phyloP scores from a whole-genome alignment of 2,329 filamentous ascomycete species.

The Phaeomoniella chlamydospora region DNA sequence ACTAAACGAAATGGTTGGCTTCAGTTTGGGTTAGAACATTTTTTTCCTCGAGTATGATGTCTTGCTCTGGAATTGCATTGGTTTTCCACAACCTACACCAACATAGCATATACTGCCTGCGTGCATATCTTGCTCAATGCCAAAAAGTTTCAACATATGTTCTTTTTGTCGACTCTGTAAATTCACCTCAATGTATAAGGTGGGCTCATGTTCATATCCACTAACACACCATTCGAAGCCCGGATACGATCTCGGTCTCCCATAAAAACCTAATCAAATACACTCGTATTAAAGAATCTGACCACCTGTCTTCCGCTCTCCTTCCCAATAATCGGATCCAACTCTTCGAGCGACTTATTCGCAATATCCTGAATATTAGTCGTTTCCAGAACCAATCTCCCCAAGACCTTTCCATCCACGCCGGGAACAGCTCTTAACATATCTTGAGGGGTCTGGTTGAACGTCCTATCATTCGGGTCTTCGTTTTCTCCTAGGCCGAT shows the following conservation, averaged over 20 bases:
- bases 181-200: no score
- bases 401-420: slow-evolving; percentile 64
- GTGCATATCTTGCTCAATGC: no score
- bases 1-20: no score
- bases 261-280: slow-evolving; percentile 39
- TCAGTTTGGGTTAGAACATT: no score
- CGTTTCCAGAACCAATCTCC: slow-evolving; percentile 54
- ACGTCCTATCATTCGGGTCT: slow-evolving; percentile 50
- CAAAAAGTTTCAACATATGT: no score
- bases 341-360: slow-evolving; percentile 63
- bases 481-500: slow-evolving; percentile 53
- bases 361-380: slow-evolving; percentile 70
- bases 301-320: slow-evolving; percentile 64
- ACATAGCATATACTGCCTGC: no score
- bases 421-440: slow-evolving; percentile 80
- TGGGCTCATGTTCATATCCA: no score
- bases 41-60: no score
- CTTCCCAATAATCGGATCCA: slow-evolving; percentile 61
- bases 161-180: no score
- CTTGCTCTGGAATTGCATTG: background rate
- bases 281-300: slow-evolving; percentile 61
- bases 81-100: slow-evolving; percentile 8
- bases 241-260: no score
- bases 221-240: no score
- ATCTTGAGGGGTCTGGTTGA: slow-evolving; percentile 76